These are phyloP conservation scores for Kodamaea anthophila DNA, from an alignment of 1,139 yeast genomes.

Conservation along the genomic window DNA sequence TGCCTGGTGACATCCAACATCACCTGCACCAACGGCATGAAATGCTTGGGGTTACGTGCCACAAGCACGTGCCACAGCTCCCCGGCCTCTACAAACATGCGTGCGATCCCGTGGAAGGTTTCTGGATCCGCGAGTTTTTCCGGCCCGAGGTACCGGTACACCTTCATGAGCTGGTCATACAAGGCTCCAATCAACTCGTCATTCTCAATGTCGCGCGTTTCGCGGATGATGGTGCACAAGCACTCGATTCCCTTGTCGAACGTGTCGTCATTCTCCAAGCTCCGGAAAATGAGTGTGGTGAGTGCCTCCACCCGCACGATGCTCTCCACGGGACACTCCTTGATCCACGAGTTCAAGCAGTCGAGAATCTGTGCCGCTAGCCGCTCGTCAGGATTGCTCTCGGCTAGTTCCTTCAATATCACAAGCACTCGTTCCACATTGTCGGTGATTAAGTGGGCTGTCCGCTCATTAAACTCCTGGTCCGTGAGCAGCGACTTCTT, in stretches of 20 bases:
- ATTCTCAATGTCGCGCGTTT: conserved; percentile 71
- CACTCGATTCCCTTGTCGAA: conserved; percentile 90
- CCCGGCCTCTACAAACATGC: conserved; percentile 86
- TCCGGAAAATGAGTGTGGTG: conserved; percentile 61
- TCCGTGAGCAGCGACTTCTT: conserved; percentile 76
- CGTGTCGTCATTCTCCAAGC: conserved; percentile 57
- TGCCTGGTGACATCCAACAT: conserved; percentile 55
- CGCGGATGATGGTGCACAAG: conserved; percentile 68
- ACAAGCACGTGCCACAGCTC: conserved; percentile 92
- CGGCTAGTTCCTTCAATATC: conserved; percentile 49
- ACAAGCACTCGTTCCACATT: conserved; percentile 67
- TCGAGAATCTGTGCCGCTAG: conserved; percentile 47
- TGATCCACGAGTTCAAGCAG: conserved; percentile 85
- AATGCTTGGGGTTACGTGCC: conserved; percentile 66
- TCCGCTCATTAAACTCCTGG: conserved; percentile 67
- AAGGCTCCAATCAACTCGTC: conserved; percentile 59
- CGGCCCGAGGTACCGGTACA: conserved; percentile 36
- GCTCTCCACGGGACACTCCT: conserved; percentile 69
- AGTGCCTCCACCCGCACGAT: conserved; percentile 58
- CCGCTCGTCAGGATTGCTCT: conserved; percentile 17
- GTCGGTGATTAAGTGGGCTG: conserved; percentile 53
- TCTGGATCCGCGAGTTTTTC: conserved; percentile 60
- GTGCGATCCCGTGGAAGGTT: conserved; percentile 62
- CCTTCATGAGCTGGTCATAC: conserved; percentile 57
- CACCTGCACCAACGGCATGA: conserved; percentile 71